Evolutionary conservation across 805 yeast genomes (phyloP), one percentile per base, ranked within the genome.

Genomic region (Torulaspora microellipsoides): DNA sequence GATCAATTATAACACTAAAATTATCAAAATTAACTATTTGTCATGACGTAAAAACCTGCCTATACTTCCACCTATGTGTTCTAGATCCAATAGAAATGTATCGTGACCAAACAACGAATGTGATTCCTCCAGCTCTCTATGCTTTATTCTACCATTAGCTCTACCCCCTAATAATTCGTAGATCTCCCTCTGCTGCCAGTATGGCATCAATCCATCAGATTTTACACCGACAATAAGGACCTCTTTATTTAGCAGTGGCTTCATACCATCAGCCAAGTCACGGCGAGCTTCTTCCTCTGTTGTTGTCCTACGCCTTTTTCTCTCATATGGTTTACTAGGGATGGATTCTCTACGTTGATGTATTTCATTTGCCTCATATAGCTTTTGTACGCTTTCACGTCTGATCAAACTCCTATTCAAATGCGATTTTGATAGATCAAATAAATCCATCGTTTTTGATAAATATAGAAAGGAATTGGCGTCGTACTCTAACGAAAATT

Each of bases 381-480:
- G 41, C 7, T 55, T 44, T 49, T 65, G 66, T 8, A 77, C 67
- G 46, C 64, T 67, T 12, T 38, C 20, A 51, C 84, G 66, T 28
- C 71, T 68, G 2, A 51, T 48, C 1, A 28, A 28, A 1, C 86
- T 84, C 40, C 67, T 65, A 0, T 54, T 34, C 49, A 79, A 64
- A 56, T 76, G 77, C 6, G 56, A 53, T 1, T 43, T 40, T 4
- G 95, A 84, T 54, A 90, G 67, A 60, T 90, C 96, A 65, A 90
- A 90, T 58, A 90, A 67, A 62, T 90, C 97, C 97, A 90, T 90
- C 1, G 96, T 96, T 64, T 90, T 90, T 48, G 90, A 84, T 10
- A 90, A 78, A 62, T 90, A 89, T 38, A 89, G 71, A 54, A 90
- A 74, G 4, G 96, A 88, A 62, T 89, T 89, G 29, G 97, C 85